These are phyloP conservation scores for Dictyostelium capitatum DNA, from an alignment of 78 protist species.

Conservation along the genomic window DNA sequence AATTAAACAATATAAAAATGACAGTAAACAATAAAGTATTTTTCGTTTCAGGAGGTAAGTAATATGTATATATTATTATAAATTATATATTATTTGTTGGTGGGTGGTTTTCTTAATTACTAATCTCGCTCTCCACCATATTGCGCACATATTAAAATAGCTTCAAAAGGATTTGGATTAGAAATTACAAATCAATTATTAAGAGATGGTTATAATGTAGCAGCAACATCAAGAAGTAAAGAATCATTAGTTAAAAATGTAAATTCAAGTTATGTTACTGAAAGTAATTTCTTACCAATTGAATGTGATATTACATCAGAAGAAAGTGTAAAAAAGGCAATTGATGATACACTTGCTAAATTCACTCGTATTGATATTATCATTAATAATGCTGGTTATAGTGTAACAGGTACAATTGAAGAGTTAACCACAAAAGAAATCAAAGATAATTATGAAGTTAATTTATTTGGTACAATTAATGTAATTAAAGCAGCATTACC, in stretches of 20 bases:
- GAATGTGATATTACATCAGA: conserved; percentile 20
- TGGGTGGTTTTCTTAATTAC: too few species aligned
- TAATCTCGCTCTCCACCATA: too few species aligned
- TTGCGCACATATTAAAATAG: too few species aligned
- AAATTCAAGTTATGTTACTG: not conserved
- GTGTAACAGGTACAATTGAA: not conserved
- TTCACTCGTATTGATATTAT: conserved; percentile 34
- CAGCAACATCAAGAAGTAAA: conserved; percentile 16
- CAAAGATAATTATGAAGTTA: not conserved
- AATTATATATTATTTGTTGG: too few species aligned
- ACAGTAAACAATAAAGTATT: too few species aligned
- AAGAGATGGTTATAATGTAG: conserved; percentile 19
- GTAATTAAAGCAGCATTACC: conserved; percentile 11
- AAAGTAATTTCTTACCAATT: not conserved
- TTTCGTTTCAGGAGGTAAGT: too few species aligned
- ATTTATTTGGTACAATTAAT: conserved; percentile 39
- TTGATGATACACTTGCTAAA: conserved; percentile 6
- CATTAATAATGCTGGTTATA: conserved; percentile 47
- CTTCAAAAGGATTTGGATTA: conserved; percentile 41
- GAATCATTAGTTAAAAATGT: not conserved
- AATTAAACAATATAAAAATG: too few species aligned
- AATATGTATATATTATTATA: too few species aligned
- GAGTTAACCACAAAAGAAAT: not conserved
- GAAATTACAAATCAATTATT: conserved; percentile 1
- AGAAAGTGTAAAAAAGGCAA: conserved; percentile 17